Percentiles rank a stretch among this genome's conserved stretches.
Evolutionary conservation across 1,284 basidiomycete genomes (phyloP).

Genomic region (Melampsora americana): DNA sequence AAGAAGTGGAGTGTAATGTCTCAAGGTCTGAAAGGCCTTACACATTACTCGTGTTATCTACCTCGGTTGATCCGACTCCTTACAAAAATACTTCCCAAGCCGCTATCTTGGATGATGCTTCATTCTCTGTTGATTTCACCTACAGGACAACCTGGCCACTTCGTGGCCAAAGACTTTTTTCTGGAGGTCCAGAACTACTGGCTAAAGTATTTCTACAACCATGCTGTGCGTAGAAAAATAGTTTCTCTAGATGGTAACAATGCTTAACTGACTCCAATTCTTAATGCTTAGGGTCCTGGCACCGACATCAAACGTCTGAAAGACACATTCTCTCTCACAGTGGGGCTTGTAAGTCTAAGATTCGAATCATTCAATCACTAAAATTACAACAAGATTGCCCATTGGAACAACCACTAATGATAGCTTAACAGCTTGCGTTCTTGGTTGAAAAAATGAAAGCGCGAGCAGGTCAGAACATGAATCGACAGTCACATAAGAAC

Average conservation of each 20-base stretch:
- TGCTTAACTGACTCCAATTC: no score
- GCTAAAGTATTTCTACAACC: constrained; percentile 13
- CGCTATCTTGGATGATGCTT: not conserved
- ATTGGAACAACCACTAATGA: not conserved
- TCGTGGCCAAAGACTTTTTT: constrained; percentile 2
- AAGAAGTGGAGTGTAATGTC: not conserved
- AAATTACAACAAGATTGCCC: no score
- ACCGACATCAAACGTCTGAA: constrained; percentile 16
- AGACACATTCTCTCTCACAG: constrained; percentile 8
- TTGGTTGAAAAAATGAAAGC: not conserved
- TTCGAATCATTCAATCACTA: not conserved
- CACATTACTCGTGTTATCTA: not conserved
- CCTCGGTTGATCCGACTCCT: not conserved
- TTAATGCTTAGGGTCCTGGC: not conserved
- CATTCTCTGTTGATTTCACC: not conserved
- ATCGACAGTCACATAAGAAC: constrained; percentile 9
- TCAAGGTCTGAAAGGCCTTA: not conserved
- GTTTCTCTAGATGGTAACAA: no score
- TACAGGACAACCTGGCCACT: not conserved
- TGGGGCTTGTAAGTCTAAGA: not conserved
- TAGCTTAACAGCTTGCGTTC: not conserved
- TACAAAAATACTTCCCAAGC: not conserved
- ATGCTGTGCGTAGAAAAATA: no score
- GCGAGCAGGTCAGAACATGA: not conserved
- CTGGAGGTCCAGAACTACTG: constrained; percentile 7